A percentile compares a stretch with the other conserved stretches of the same genome.
phyloP scores from a whole-genome alignment of 139 green algal species.

The Nannochloris sp. region DNA sequence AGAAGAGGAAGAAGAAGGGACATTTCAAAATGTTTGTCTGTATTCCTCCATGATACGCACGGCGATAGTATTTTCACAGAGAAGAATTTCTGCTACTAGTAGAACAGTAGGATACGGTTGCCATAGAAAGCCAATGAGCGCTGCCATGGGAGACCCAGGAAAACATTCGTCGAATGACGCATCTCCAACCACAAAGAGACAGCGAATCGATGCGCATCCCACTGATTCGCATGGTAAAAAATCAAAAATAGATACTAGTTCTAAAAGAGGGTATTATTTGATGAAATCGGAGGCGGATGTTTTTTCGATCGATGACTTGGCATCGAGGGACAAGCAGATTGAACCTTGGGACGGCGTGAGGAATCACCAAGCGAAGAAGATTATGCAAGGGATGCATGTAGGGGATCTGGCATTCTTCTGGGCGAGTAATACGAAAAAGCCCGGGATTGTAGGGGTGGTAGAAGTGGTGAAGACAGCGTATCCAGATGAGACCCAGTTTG shows the following conservation, averaged over 20 bases:
- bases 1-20: too few species aligned
- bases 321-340: slow-evolving; percentile 16
- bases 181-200: neutral
- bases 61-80: too few species aligned
- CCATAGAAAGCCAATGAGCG: too few species aligned
- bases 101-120: too few species aligned
- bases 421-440: slow-evolving; percentile 39
- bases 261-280: neutral
- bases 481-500: slow-evolving; percentile 48
- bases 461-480: slow-evolving; percentile 40
- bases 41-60: too few species aligned
- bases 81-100: too few species aligned
- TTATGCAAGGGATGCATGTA: slow-evolving; percentile 48
- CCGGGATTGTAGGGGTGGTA: slow-evolving; percentile 47
- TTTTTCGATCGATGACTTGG: slow-evolving; percentile 54
- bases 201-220: neutral
- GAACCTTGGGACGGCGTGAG: slow-evolving; percentile 60
- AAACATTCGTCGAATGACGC: too few species aligned
- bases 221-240: neutral
- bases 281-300: slow-evolving; percentile 57
- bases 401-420: slow-evolving; percentile 60
- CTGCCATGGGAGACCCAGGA: too few species aligned
- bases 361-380: slow-evolving; percentile 57
- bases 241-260: neutral
- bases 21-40: too few species aligned